Evolutionary conservation across 371 early-diverging fungal species (phyloP).

Genomic region (Choanephora cucurbitarum): DNA sequence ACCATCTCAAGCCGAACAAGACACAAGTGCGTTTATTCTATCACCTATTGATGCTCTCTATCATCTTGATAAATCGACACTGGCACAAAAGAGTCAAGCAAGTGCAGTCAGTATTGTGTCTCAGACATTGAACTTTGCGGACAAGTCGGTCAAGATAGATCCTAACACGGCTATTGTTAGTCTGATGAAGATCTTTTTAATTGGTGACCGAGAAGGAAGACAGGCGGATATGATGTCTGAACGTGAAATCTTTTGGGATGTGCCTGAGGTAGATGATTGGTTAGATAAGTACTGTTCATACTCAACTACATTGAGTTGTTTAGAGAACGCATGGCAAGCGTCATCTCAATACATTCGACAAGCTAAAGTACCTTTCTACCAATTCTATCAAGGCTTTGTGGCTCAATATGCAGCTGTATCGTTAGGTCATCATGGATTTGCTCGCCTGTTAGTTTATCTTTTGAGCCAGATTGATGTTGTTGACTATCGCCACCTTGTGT

Average conservation of each 20-base stretch:
- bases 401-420: conserved; percentile 55
- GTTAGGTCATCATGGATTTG: conserved; percentile 44
- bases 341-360: conserved; percentile 45
- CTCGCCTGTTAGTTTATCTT: conserved; percentile 47
- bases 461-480: conserved; percentile 45
- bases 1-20: conserved; percentile 7
- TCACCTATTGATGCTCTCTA: conserved; percentile 59
- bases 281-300: conserved; percentile 36
- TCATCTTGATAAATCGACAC: conserved; percentile 41
- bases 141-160: conserved; percentile 27
- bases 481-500: conserved; percentile 52
- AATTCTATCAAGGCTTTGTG: conserved; percentile 63
- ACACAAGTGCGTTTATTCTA: conserved; percentile 44
- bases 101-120: conserved; percentile 38
- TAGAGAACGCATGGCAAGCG: conserved; percentile 48
- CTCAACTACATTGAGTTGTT: conserved; percentile 21
- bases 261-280: conserved; percentile 41
- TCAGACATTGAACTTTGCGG: conserved; percentile 41
- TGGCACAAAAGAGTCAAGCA: conserved; percentile 25
- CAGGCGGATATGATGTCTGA: conserved; percentile 35
- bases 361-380: conserved; percentile 51
- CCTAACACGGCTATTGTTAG: conserved; percentile 46
- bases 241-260: conserved; percentile 55
- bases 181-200: conserved; percentile 55
- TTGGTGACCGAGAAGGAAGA: conserved; percentile 45